Evolutionary conservation across 2,329 filamentous ascomycete genomes (phyloP), one percentile per base, ranked within the genome.

Genomic region (Lithohypha guttulata): DNA sequence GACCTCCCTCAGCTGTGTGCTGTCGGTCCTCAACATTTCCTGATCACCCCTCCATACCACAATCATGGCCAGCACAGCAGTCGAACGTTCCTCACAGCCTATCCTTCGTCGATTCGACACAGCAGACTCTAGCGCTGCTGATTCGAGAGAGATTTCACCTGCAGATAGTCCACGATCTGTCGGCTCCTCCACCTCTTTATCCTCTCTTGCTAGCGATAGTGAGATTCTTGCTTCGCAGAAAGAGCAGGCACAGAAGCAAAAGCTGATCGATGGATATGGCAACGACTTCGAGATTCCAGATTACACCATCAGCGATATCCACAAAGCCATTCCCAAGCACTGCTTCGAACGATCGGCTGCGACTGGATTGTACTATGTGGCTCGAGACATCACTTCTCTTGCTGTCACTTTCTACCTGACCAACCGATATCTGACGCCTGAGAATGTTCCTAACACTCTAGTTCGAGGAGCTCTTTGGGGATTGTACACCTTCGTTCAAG

Each of bases 301-400:
- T 65, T 98, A 82, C 70, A 93, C 86, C 59, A 93, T 98, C 73
- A 94, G 94, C 72, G 77, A 98, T 59, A 89, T 98, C 59, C 81
- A 85, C 56, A 83, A 94, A 66, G 91, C 91, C 60, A 98, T 98
- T 52, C 91, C 91, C 49, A 85, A 87, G 65, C 91, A 95, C 73
- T 98, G 91, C 75, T 96, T 82, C 63, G 73, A 95, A 69, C 81
- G 91, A 45, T 93, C 84, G 32, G 83, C 75, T 45, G 59, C 76
- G 49, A 77, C 68, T 50, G 81, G 87, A 50, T 70, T 95, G 58
- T 66, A 60, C 56, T 96, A 96, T 64, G 87, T 96, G 54, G 73
- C 77, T 56, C 79, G 89, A 46, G 91, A 98, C 63, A 60, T 93
- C 31, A 62, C 68, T 50, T 76, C 71, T 53, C 68, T 96, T 25